Conservation (phyloP, 805 yeast species). For the Saccharomyces mikatae region DNA sequence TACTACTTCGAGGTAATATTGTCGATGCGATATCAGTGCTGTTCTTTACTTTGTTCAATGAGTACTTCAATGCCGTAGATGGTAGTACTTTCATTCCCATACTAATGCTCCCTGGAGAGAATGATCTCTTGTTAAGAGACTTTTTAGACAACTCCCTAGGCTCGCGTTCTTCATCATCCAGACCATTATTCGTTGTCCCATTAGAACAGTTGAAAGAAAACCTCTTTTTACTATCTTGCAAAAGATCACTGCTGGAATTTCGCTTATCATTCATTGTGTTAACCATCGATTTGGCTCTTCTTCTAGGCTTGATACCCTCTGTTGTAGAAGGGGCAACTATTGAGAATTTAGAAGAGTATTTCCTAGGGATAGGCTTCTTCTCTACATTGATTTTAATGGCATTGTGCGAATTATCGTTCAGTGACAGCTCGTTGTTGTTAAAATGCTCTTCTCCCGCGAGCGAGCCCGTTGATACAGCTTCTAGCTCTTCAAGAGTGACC, state of each 20-base stretch:
- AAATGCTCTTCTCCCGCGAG: not conserved
- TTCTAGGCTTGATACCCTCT: not conserved
- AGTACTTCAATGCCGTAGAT: slow-evolving; percentile 7
- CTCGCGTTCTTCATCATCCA: slow-evolving; percentile 12
- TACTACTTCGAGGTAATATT: not conserved
- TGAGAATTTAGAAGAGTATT: not conserved
- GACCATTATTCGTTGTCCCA: not conserved
- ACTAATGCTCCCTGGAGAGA: slow-evolving; percentile 18
- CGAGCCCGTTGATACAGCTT: not conserved
- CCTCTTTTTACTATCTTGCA: not conserved
- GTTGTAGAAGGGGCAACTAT: not conserved
- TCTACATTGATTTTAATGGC: not conserved
- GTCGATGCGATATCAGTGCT: slow-evolving; percentile 6
- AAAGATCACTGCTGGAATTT: not conserved
- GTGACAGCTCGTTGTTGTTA: not conserved
- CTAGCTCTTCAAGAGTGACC: not conserved
- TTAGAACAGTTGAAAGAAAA: not conserved
- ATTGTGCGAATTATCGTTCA: not conserved
- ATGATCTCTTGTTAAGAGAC: slow-evolving; percentile 23
- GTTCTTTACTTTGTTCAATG: slow-evolving; percentile 8
- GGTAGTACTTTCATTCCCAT: slow-evolving; percentile 18
- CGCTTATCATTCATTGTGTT: not conserved
- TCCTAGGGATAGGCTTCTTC: not conserved
- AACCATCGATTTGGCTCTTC: not conserved
- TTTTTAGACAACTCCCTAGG: slow-evolving; percentile 23